phyloP scores from a whole-genome alignment of 805 yeast species.

The Myxozyma neotropica region DNA sequence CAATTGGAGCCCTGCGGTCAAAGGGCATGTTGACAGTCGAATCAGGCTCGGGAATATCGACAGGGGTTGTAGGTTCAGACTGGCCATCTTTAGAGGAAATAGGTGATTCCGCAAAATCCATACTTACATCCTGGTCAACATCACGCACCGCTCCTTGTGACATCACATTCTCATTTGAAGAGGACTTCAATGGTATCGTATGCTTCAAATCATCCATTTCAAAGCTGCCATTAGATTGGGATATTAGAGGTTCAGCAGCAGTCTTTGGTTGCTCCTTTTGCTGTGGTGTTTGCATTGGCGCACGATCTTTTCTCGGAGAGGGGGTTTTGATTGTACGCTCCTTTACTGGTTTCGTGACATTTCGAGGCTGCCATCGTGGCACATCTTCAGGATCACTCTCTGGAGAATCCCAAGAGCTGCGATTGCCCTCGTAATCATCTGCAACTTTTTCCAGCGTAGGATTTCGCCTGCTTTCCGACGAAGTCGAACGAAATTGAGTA shows the following conservation, averaged over 20 bases:
- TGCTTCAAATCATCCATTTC: slow-evolving; percentile 36
- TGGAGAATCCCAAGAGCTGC: not conserved
- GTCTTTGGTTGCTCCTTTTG: slow-evolving; percentile 6
- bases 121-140: slow-evolving; percentile 13
- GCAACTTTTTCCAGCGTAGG: not conserved
- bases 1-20: slow-evolving; percentile 25
- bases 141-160: too few relatives aligned
- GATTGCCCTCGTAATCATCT: not conserved
- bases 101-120: slow-evolving; percentile 20
- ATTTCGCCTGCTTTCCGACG: not conserved
- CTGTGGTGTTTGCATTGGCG: not conserved
- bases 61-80: slow-evolving; percentile 1
- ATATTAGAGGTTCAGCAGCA: slow-evolving; percentile 37
- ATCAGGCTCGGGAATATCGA: not conserved
- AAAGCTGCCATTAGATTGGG: slow-evolving; percentile 36
- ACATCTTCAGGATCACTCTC: slow-evolving; percentile 8
- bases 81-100: not conserved
- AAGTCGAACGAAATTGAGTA: not conserved
- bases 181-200: slow-evolving; percentile 7
- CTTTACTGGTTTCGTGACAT: not conserved
- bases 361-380: not conserved
- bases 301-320: slow-evolving; percentile 10
- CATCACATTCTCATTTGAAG: not conserved
- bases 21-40: slow-evolving; percentile 12
- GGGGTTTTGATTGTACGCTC: slow-evolving; percentile 6